Base-by-base conservation (phyloP, 2,329 filamentous ascomycete species). In the Parafenestella ontariensis region DNA sequence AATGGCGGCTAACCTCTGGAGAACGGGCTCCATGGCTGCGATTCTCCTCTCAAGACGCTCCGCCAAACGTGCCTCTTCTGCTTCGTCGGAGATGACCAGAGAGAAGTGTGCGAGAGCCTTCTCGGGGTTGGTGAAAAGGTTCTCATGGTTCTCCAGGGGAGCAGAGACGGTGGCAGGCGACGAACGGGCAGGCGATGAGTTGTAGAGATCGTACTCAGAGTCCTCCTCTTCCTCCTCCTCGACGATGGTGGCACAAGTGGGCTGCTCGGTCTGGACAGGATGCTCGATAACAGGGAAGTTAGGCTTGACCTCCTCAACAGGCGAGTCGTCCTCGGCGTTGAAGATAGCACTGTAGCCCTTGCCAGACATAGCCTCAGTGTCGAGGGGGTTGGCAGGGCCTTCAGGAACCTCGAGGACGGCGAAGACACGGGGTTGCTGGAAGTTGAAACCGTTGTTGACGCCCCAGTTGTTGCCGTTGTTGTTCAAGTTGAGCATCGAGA, bases 341-440 rank as follows among this genome's bases (percentile, higher is more conserved):
- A 73, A 69, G 61, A 73, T 68, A 43, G 71, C 66, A 42, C 66
- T 73, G 53, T 66, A 61, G 0, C 82, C 77, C 82, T 95, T 95
- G 68, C 89, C 90, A 4, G 88, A 88, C n/a, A 95, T 81, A 21
- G 83, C 71, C 21, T 84, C 81, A 5, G 84, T 77, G 56, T 85
- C 82, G 40, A 69, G 89, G 81, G 62, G 93, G 49, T 73, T 82
- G 39, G 75, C 67, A 5, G 89, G 88, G 23, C 89, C 80, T 62
- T 88, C 84, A 2, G 89, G 88, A 2, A 90, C 83, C 60, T 90
- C 86, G n/a, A 85, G 76, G 15, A 93, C 85, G 45, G 91, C 85
- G 68, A 90, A 96, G 44, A 90, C 87, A 71, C 87, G 87, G 21
- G 88, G 87, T 71, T 89, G 87, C 56, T 76, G 70, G 65, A 68